A percentile compares a stretch with the other conserved stretches of the same genome.
Conservation (phyloP, 306 rosid genomes). For the Prunus salicina region DNA sequence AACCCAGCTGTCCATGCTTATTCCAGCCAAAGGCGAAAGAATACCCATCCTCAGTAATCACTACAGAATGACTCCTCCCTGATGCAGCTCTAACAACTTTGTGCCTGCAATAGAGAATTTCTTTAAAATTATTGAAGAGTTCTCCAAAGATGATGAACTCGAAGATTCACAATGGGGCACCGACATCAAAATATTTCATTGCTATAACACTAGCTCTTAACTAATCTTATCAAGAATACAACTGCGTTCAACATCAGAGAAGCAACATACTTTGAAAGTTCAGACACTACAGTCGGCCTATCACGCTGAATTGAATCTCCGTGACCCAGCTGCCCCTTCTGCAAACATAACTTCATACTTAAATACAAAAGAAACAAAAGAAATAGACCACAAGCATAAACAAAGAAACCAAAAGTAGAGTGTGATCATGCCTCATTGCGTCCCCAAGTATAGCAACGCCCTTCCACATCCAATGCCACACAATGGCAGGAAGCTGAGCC, state of each 20-base stretch:
- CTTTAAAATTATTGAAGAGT: too few relatives aligned
- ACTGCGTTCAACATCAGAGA: background rate
- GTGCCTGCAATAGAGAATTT: constrained; percentile 41
- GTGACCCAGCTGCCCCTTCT: constrained; percentile 98
- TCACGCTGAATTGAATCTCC: constrained; percentile 93
- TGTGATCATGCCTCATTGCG: constrained; percentile 74
- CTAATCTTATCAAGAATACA: background rate
- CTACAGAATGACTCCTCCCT: constrained; percentile 86
- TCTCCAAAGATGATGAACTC: background rate
- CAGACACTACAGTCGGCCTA: constrained; percentile 95
- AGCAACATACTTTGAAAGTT: constrained; percentile 75
- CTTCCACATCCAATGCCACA: constrained; percentile 90
- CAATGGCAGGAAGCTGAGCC: constrained; percentile 89
- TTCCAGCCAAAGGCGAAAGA: constrained; percentile 97
- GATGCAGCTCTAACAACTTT: constrained; percentile 78
- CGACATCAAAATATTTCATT: background rate
- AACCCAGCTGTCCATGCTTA: constrained; percentile 95
- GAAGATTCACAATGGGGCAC: background rate
- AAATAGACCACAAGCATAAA: background rate
- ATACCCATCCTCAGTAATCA: constrained; percentile 73
- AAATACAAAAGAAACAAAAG: background rate
- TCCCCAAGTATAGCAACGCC: constrained; percentile 99
- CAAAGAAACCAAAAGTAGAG: constrained; percentile 11
- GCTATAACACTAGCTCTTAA: background rate
- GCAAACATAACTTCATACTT: constrained; percentile 33